Percentiles rank a stretch among this genome's conserved stretches.
phyloP scores from a whole-genome alignment of 2,329 filamentous ascomycete genomes.

The Talaromyces sp. region DNA sequence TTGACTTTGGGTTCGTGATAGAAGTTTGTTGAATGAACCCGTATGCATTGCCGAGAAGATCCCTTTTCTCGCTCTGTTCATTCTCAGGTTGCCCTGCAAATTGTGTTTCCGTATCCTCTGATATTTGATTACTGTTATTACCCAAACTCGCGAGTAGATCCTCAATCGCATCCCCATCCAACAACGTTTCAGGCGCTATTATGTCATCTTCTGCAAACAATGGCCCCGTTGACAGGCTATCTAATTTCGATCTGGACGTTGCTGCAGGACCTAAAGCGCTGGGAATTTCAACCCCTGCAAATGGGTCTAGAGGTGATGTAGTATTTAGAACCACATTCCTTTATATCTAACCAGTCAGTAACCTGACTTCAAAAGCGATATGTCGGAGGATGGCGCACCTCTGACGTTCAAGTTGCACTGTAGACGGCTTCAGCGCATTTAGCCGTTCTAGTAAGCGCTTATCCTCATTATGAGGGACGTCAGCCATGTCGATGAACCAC shows the following conservation, averaged over 20 bases:
- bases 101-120: background rate
- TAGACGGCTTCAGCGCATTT: conserved; percentile 36
- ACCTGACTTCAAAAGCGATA: background rate
- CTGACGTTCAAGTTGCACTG: conserved; percentile 31
- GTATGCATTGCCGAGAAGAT: conserved; percentile 7
- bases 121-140: background rate
- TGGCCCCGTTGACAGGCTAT: background rate
- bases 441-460: conserved; percentile 32
- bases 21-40: background rate
- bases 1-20: background rate
- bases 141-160: conserved; percentile 22
- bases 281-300: background rate
- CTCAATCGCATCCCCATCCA: conserved; percentile 25
- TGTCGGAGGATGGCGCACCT: conserved; percentile 24
- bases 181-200: conserved; percentile 10
- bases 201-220: conserved; percentile 13
- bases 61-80: background rate
- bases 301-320: background rate
- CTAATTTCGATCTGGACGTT: background rate
- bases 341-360: conserved; percentile 2
- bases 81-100: background rate
- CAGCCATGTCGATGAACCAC: conserved; percentile 22
- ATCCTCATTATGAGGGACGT: conserved; percentile 26
- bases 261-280: background rate
- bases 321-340: conserved; percentile 12